These are phyloP conservation scores for Wickerhamiella qilinensis DNA, from an alignment of 805 yeast species.

Conservation along the genomic window DNA sequence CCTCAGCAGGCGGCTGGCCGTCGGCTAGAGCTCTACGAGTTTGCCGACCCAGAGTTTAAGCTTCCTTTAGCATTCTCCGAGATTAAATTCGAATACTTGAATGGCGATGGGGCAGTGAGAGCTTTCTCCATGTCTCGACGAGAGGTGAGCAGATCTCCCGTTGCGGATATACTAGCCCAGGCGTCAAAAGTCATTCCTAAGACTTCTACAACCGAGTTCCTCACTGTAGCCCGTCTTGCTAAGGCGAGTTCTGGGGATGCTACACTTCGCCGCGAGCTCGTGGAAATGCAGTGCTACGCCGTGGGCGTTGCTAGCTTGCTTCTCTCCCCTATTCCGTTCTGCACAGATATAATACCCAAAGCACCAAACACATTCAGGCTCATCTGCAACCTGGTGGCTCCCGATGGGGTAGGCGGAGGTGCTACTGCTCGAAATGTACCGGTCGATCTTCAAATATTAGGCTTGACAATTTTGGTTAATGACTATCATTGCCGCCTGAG, in stretches of 20 bases:
- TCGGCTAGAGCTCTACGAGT: background rate
- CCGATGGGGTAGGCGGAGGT: background rate
- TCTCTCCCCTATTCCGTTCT: background rate
- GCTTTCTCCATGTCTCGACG: background rate
- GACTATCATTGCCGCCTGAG: conserved; percentile 1
- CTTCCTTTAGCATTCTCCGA: background rate
- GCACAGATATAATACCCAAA: background rate
- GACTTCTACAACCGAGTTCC: background rate
- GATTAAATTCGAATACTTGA: background rate
- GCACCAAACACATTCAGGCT: background rate
- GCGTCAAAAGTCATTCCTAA: background rate
- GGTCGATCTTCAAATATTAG: background rate
- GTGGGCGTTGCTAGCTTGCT: background rate
- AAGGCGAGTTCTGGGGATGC: background rate
- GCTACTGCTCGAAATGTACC: background rate
- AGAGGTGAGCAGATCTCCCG: background rate
- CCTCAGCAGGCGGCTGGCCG: background rate
- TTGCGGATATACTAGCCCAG: background rate
- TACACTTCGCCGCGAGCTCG: background rate
- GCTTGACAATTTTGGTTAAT: conserved; percentile 1
- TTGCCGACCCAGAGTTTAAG: background rate
- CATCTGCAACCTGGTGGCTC: background rate
- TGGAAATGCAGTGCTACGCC: background rate
- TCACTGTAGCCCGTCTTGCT: background rate
- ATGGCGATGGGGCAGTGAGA: background rate